Percentiles rank a stretch among this genome's conserved stretches.
These are phyloP conservation scores for Akanthomyces lecanii DNA, from an alignment of 2,329 filamentous ascomycete genomes.

Conservation along the genomic window DNA sequence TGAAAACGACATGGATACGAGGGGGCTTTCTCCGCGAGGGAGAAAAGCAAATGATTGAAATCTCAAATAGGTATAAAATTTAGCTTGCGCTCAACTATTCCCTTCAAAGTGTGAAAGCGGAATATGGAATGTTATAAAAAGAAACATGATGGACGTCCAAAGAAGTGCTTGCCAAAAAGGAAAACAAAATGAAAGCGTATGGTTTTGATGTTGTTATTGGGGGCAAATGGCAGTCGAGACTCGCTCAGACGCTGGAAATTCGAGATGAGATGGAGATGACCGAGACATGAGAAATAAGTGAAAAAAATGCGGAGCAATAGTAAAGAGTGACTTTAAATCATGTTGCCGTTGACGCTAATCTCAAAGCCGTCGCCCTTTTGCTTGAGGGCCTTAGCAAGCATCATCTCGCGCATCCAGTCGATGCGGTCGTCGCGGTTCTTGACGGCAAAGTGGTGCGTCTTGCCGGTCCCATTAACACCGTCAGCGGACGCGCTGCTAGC, in stretches of 20 bases:
- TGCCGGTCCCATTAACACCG: slow-evolving; percentile 60
- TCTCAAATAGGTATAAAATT: slow-evolving; percentile 16
- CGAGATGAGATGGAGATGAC: background rate
- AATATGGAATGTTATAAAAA: slow-evolving; percentile 9
- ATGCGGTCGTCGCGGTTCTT: slow-evolving; percentile 83
- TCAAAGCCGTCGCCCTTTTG: slow-evolving; percentile 81
- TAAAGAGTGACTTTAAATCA: slow-evolving; percentile 48
- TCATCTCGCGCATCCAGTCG: slow-evolving; percentile 94
- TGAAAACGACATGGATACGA: background rate
- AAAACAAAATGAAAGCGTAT: slow-evolving; percentile 14
- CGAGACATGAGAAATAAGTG: slow-evolving; percentile 15
- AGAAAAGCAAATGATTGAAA: slow-evolving; percentile 10
- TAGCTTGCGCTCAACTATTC: slow-evolving; percentile 10
- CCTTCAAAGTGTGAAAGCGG: background rate
- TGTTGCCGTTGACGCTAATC: slow-evolving; percentile 75
- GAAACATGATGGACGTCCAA: background rate
- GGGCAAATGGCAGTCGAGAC: background rate
- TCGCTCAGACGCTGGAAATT: background rate
- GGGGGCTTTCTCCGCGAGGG: background rate
- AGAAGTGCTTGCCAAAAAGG: background rate
- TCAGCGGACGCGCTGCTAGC: slow-evolving; percentile 31
- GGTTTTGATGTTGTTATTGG: slow-evolving; percentile 13
- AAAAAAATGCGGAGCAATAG: background rate
- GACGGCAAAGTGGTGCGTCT: slow-evolving; percentile 93
- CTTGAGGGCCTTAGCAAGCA: slow-evolving; percentile 83